A percentile compares a stretch with the other conserved stretches of the same genome.
Conservation (phyloP, 75 land plant genomes). For the Pinus tabuliformis region DNA sequence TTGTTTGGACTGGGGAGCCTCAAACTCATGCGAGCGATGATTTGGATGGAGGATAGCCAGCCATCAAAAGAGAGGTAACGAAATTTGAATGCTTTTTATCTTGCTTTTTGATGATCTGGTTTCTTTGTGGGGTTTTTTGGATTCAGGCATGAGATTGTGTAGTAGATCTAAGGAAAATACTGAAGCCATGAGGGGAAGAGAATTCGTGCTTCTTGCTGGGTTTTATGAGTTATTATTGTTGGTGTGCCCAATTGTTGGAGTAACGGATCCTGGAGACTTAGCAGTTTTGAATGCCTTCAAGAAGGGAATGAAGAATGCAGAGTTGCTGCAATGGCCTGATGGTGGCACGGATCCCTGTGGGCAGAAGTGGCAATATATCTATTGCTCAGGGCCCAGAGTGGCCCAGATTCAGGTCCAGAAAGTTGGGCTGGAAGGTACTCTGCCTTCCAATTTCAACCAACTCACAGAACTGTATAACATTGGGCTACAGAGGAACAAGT, state of each 20-base stretch:
- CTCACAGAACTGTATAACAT: slow-evolving; percentile 42
- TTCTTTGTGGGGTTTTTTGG: no score
- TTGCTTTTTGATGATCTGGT: no score
- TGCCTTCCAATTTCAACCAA: slow-evolving; percentile 64
- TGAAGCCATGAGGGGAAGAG: no score
- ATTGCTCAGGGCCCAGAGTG: slow-evolving; percentile 36
- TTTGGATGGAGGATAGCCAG: no score
- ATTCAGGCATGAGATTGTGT: no score
- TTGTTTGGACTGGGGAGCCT: no score
- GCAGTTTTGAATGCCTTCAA: slow-evolving; percentile 45
- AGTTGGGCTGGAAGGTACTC: slow-evolving; percentile 47
- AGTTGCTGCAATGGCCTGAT: slow-evolving; percentile 55
- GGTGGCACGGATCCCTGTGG: slow-evolving; percentile 76
- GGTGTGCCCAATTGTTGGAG: background rate
- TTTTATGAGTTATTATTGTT: background rate
- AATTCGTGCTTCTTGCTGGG: no score
- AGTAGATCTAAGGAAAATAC: no score
- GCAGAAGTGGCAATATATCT: slow-evolving; percentile 33
- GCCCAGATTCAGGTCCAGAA: slow-evolving; percentile 55
- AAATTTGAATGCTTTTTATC: no score
- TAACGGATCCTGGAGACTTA: slow-evolving; percentile 55
- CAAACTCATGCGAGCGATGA: no score
- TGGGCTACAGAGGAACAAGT: slow-evolving; percentile 67
- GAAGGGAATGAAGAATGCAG: slow-evolving; percentile 58
- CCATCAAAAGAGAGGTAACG: no score